Evolutionary conservation across 345 rosid genomes (phyloP).

Genomic region (Gossypium bickii): DNA sequence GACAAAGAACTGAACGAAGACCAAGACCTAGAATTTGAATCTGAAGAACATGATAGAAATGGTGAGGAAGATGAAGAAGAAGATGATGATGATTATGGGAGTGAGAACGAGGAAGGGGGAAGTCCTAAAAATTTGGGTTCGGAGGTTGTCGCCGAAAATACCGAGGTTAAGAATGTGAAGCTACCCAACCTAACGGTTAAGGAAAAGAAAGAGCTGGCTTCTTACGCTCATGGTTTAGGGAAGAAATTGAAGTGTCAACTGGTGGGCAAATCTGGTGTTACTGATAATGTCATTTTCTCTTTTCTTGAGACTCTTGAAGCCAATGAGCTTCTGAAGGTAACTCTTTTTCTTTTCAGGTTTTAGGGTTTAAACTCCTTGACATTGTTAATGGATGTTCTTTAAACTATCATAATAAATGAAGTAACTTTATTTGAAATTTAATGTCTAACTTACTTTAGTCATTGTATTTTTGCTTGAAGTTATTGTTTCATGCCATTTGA

Average conservation of each 20-base stretch:
- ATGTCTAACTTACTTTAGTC: not conserved
- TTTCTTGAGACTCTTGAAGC: slow-evolving; percentile 74
- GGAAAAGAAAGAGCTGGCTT: slow-evolving; percentile 86
- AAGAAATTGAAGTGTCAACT: slow-evolving; percentile 70
- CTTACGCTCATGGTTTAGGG: slow-evolving; percentile 71
- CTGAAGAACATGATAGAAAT: not conserved
- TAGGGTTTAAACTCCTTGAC: not conserved
- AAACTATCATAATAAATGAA: not conserved
- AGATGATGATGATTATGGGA: not conserved
- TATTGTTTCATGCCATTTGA: not conserved
- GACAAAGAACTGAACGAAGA: slow-evolving; percentile 7
- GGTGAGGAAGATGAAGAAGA: not conserved
- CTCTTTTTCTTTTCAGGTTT: not conserved
- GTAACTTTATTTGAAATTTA: not conserved
- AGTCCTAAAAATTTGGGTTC: slow-evolving; percentile 15
- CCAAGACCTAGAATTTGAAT: slow-evolving; percentile 16
- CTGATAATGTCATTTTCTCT: slow-evolving; percentile 53
- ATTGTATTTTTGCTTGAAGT: not conserved
- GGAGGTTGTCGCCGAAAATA: slow-evolving; percentile 15
- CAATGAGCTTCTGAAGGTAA: slow-evolving; percentile 79
- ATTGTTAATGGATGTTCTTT: not conserved
- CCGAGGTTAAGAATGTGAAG: slow-evolving; percentile 22
- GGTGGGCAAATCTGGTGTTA: slow-evolving; percentile 83
- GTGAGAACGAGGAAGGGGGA: slow-evolving; percentile 15
- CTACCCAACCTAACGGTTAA: slow-evolving; percentile 47